phyloP scores from a whole-genome alignment of 257 asterid genomes.

The Pogostemon cablin region DNA sequence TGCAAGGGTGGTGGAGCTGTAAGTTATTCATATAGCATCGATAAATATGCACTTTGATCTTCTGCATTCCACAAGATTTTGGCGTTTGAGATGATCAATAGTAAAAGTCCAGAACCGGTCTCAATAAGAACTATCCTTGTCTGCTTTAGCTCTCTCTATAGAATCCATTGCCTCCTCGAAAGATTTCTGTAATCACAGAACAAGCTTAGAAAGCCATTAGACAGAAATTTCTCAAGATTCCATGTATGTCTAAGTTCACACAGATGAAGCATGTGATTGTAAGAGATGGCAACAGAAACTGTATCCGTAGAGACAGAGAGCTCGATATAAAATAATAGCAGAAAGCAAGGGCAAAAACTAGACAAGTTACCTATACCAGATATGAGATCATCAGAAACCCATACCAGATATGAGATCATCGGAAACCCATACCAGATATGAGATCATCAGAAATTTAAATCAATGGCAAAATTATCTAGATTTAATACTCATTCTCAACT shows the following conservation, averaged over 20 bases:
- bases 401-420: too few relatives aligned
- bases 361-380: conserved; percentile 60
- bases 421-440: too few relatives aligned
- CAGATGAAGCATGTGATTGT: neutral
- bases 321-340: neutral
- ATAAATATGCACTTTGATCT: too few relatives aligned
- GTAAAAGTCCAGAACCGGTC: neutral
- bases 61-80: neutral
- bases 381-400: too few relatives aligned
- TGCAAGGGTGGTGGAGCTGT: too few relatives aligned
- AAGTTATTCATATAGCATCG: too few relatives aligned
- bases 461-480: too few relatives aligned
- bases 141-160: conserved; percentile 62
- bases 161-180: conserved; percentile 85
- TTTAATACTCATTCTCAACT: too few relatives aligned
- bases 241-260: neutral
- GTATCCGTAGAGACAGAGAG: neutral
- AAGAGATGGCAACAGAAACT: neutral
- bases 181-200: conserved; percentile 59
- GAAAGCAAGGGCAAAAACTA: conserved; percentile 4
- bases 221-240: neutral
- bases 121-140: conserved; percentile 43
- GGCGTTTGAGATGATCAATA: neutral
- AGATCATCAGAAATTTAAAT: too few relatives aligned
- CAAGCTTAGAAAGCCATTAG: neutral